These are phyloP conservation scores for Carpinus viminea DNA, from an alignment of 306 rosid genomes.

Conservation along the genomic window DNA sequence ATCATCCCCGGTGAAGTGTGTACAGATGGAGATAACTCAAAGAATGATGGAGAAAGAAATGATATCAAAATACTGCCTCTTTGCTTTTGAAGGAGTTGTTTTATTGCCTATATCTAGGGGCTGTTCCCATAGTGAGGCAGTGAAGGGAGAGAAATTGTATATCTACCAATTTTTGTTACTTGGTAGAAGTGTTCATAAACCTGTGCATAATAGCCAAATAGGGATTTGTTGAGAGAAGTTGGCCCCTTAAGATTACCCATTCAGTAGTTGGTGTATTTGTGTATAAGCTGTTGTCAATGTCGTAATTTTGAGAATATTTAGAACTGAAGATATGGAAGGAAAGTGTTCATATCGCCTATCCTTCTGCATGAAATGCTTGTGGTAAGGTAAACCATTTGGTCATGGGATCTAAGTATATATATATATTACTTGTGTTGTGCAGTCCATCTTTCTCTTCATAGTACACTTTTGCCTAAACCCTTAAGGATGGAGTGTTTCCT, in stretches of 20 bases:
- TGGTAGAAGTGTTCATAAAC: conserved; percentile 39
- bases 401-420: background rate
- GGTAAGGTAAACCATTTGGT: conserved; percentile 1
- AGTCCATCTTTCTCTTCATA: background rate
- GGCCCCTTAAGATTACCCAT: conserved; percentile 25
- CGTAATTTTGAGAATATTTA: conserved; percentile 30
- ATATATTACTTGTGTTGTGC: background rate
- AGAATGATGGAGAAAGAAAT: conserved; percentile 26
- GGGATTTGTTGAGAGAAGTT: conserved; percentile 42
- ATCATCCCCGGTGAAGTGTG: conserved; percentile 21
- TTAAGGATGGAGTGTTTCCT: background rate
- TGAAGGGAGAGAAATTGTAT: conserved; percentile 41
- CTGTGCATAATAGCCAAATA: conserved; percentile 63
- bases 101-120: conserved; percentile 29
- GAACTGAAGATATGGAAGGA: conserved; percentile 34
- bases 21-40: conserved; percentile 24
- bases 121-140: conserved; percentile 29
- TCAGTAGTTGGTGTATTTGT: conserved; percentile 46
- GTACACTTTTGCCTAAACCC: too few relatives aligned
- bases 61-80: conserved; percentile 24
- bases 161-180: conserved; percentile 49
- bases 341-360: conserved; percentile 42
- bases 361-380: conserved; percentile 4
- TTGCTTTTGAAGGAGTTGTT: conserved; percentile 30
- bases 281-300: conserved; percentile 43